These are phyloP conservation scores for Wickerhamiella hasegawae DNA, from an alignment of 805 yeast genomes.

Conservation along the genomic window DNA sequence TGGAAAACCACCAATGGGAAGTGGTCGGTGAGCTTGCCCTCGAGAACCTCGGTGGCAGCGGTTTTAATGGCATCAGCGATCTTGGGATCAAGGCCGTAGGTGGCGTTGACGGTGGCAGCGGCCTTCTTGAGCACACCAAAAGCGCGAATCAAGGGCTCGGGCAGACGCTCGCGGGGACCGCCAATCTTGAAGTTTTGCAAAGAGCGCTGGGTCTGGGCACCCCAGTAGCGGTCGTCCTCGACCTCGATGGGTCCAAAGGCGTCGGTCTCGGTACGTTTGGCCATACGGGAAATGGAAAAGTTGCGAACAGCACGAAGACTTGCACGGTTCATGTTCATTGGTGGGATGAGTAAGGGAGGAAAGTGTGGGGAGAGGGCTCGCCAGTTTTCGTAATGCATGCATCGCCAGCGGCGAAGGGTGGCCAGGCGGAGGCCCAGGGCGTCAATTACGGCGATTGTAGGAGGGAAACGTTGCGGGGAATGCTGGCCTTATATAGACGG, in stretches of 20 bases:
- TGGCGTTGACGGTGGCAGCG: conserved; percentile 78
- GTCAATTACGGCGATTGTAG: too few species aligned
- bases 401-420: too few species aligned
- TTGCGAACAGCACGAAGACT: conserved; percentile 1
- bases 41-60: conserved; percentile 91
- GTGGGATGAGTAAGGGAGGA: too few species aligned
- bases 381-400: too few species aligned
- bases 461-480: too few species aligned
- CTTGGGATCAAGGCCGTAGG: conserved; percentile 75
- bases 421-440: too few species aligned
- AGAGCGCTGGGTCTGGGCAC: conserved; percentile 92
- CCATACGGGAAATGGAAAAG: conserved; percentile 12
- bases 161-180: conserved; percentile 79
- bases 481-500: too few species aligned
- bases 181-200: conserved; percentile 91
- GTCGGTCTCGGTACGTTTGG: conserved; percentile 66
- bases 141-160: conserved; percentile 77
- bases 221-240: conserved; percentile 79
- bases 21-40: conserved; percentile 82
- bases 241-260: conserved; percentile 97
- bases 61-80: conserved; percentile 70
- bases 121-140: conserved; percentile 91
- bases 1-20: conserved; percentile 98
- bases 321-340: too few species aligned
- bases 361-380: too few species aligned